Base-by-base conservation (phyloP, 805 yeast species). In the Myxozyma sirexii region DNA sequence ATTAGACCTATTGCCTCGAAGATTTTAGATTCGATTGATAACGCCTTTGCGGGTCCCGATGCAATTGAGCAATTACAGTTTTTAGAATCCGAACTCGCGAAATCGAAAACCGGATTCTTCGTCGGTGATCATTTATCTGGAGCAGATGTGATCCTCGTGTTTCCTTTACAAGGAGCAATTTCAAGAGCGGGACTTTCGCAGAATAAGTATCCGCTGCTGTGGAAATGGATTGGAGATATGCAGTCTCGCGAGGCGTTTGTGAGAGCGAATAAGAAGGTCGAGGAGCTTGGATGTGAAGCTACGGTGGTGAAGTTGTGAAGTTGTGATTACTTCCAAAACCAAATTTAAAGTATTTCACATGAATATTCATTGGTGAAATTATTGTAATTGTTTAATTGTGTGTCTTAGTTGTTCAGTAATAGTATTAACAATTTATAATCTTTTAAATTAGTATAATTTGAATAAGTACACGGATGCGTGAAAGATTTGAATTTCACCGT, bases 141-240 rank as follows among this genome's bases (percentile, higher is more conserved):
- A 64, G 88, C 88, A 4, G 93, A 87, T 70, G 78, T 87, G 55
- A 77, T 84, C 54, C 71, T 84, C 64, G 70, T 76, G 0, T 84
- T 79, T 72, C 85, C 86, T 0, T 33, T 76, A 24, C 59, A 66
- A 39, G 4, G 24, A 23, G 55, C 67, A n/a, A n/a, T 27, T 2
- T 26, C 29, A 15, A 21, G 57, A 26, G 63, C 50, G 1, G 65
- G 61, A 2, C 23, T 54, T 15, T 37, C 50, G 8, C 17, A 52
- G 46, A 52, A 60, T n/a, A 57, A 69, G 38, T 70, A 70, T 69
- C 71, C 72, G 46, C 54, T 54, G 54, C 45, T 74, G 54, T 39
- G 58, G 45, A 62, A 65, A 57, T 64, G 70, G 72, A 26, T 68
- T 45, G 48, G 69, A 5, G 60, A 51, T 31, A 59, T 75, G 47